A percentile compares a stretch with the other conserved stretches of the same genome.
Evolutionary conservation across 139 green algal species (phyloP).

Genomic region (Chlamydomonas sp.): DNA sequence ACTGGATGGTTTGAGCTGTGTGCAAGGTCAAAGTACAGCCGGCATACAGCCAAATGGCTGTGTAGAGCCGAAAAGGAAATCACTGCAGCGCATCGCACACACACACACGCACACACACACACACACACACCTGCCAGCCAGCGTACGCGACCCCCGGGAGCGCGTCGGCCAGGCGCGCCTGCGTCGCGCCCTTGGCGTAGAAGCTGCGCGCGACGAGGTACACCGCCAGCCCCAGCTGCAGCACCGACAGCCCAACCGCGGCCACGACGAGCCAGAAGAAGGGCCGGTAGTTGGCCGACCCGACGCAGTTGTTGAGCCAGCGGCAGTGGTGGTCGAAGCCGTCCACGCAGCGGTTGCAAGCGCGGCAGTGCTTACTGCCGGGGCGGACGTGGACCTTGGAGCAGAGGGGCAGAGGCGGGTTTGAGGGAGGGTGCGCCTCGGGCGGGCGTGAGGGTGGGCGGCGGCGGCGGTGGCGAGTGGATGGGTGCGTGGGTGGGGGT

Average conservation of each 20-base stretch:
- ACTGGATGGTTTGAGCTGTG: too few relatives aligned
- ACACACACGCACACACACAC: too few relatives aligned
- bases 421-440: too few relatives aligned
- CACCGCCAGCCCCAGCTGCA: constrained; percentile 34
- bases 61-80: too few relatives aligned
- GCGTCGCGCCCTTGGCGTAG: constrained; percentile 8
- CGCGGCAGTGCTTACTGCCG: constrained; percentile 65
- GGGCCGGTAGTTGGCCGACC: constrained; percentile 55
- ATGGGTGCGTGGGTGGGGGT: not conserved
- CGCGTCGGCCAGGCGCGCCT: not conserved
- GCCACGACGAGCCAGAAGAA: constrained; percentile 53
- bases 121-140: constrained; percentile 14
- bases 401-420: not conserved
- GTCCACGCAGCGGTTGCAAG: constrained; percentile 63
- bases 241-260: constrained; percentile 23
- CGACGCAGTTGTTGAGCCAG: constrained; percentile 72
- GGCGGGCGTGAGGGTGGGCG: too few relatives aligned
- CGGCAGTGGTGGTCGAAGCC: constrained; percentile 74
- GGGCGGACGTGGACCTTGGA: constrained; percentile 37
- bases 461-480: too few relatives aligned
- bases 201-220: constrained; percentile 45
- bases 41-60: too few relatives aligned
- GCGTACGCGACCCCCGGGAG: not conserved
- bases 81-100: too few relatives aligned
- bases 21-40: too few relatives aligned